Evolutionary conservation across 73 alveolate species (phyloP).

Genomic region (Paramecium tetraurelia): DNA sequence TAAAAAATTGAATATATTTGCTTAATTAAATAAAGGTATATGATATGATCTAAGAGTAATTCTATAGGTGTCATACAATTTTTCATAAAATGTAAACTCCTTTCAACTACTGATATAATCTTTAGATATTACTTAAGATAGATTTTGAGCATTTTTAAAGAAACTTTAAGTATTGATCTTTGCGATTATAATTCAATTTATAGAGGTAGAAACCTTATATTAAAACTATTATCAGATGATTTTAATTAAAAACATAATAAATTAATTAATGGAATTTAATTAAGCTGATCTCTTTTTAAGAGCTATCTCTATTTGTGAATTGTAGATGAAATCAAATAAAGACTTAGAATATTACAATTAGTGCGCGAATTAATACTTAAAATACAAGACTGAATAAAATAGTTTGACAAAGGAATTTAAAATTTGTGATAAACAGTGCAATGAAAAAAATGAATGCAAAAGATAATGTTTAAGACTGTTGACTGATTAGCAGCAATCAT

Average conservation of each 20-base stretch:
- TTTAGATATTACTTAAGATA: too few relatives aligned
- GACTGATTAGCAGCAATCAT: background rate
- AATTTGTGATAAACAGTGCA: background rate
- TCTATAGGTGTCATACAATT: too few relatives aligned
- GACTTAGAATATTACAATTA: background rate
- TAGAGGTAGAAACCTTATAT: background rate
- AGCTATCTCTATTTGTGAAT: background rate
- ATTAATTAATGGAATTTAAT: background rate
- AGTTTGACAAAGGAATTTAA: background rate
- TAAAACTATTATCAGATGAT: too few relatives aligned
- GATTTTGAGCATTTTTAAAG: background rate
- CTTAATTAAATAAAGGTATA: too few relatives aligned
- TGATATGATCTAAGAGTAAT: too few relatives aligned
- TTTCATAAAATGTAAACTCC: too few relatives aligned
- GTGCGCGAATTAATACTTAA: background rate
- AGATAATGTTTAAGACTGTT: background rate
- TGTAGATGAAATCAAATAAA: background rate
- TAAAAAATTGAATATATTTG: background rate
- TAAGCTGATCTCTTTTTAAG: background rate
- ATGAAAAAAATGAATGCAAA: background rate
- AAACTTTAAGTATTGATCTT: background rate
- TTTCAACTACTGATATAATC: too few relatives aligned
- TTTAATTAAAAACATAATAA: background rate
- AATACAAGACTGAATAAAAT: background rate
- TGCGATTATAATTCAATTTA: background rate